Conservation (phyloP, 192 early-diverging fungal species). For the Funneliformis geosporum region DNA sequence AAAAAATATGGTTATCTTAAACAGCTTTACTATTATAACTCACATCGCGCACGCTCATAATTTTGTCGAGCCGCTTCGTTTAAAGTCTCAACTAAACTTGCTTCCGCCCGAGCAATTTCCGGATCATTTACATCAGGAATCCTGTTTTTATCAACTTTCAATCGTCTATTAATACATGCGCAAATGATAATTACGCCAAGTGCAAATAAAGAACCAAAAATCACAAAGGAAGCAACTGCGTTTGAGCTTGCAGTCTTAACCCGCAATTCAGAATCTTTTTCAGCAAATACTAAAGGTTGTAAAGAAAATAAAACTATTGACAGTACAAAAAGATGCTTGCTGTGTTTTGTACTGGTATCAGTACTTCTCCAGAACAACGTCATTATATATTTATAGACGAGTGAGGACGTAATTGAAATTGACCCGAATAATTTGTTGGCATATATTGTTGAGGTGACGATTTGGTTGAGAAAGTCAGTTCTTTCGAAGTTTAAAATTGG, state of each 20-base stretch:
- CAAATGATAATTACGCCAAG: conserved; percentile 14
- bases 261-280: not conserved
- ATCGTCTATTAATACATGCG: conserved; percentile 10
- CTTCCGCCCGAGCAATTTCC: conserved; percentile 37
- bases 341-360: not conserved
- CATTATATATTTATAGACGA: not conserved
- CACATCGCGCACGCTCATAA: conserved; percentile 50
- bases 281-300: not conserved
- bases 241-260: not conserved
- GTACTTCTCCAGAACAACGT: not conserved
- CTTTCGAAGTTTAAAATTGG: too few relatives aligned
- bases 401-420: too few relatives aligned
- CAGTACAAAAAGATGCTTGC: not conserved
- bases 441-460: too few relatives aligned
- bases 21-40: not conserved
- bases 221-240: not conserved
- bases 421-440: too few relatives aligned
- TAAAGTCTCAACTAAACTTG: conserved; percentile 36
- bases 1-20: too few relatives aligned
- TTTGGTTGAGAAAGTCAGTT: too few relatives aligned
- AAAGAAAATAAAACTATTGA: not conserved
- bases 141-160: conserved; percentile 24
- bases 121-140: conserved; percentile 42
- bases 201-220: not conserved
- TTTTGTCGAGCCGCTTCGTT: conserved; percentile 49